phyloP scores from a whole-genome alignment of 352 stramenopile genomes.

The Phytopythium delawarense region DNA sequence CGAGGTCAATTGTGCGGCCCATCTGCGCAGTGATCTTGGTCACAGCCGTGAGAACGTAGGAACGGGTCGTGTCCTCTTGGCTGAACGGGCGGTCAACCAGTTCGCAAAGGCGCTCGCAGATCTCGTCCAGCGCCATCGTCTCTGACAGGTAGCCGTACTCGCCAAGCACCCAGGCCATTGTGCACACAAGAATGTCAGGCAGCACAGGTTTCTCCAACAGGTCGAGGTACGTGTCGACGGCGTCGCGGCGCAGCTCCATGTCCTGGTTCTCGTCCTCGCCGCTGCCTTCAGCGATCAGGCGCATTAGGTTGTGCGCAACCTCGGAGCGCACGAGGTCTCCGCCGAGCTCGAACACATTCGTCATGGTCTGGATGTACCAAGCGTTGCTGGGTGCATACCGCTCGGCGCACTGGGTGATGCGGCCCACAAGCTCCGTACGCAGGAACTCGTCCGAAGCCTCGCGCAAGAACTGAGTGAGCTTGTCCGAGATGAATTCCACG shows the following conservation, averaged over 20 bases:
- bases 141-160: constrained; percentile 98
- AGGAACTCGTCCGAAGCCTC: constrained; percentile 97
- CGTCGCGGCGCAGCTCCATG: constrained; percentile 94
- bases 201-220: constrained; percentile 95
- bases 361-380: constrained; percentile 99
- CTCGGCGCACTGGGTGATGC: constrained; percentile 98
- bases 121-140: constrained; percentile 90
- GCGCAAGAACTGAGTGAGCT: constrained; percentile 95
- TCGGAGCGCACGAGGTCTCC: constrained; percentile 97
- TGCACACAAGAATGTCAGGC: constrained; percentile 95
- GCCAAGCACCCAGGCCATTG: constrained; percentile 98
- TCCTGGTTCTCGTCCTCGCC: constrained; percentile 96
- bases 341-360: constrained; percentile 93
- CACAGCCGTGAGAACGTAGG: constrained; percentile 94
- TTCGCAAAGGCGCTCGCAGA: constrained; percentile 94
- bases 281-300: constrained; percentile 96
- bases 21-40: constrained; percentile 98
- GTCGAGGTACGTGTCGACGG: constrained; percentile 96
- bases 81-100: constrained; percentile 86
- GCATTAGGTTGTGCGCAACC: constrained; percentile 97
- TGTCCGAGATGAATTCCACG: constrained; percentile 99
- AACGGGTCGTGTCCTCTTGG: constrained; percentile 91
- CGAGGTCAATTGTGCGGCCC: constrained; percentile 83
- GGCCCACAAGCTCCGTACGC: constrained; percentile 94
- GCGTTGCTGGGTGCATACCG: constrained; percentile 95